Evolutionary conservation across 139 green algal species (phyloP), one percentile per base, ranked within the genome.

Genomic region (Diplosphaera chodatii): DNA sequence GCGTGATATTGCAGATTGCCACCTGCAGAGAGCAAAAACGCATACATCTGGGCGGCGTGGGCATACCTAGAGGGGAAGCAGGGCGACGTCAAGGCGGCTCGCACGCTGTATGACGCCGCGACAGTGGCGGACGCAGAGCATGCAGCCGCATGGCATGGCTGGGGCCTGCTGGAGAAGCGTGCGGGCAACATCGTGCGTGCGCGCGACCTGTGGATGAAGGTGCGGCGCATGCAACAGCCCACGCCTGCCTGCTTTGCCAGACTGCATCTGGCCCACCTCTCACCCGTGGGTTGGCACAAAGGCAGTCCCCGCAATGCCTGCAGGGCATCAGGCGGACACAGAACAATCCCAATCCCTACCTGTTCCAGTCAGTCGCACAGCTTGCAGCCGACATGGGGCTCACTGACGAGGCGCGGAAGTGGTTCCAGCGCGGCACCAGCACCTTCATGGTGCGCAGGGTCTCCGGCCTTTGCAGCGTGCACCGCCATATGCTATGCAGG

Each of bases 141-240:
- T 71, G 91, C 89, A 27, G 92, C 92, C 6, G 91, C 93, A 0
- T 99, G 91, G 89, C 95, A 99, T 80, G 93, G 91, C 64, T 99
- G 95, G 95, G 95, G 93, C 15, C 84, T 95, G 78, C 84, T 99
- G 73, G 95, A 99, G 83, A 91, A 92, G 84, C 66, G 65, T 21
- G 68, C 94, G 72, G 95, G 95, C 32, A 95, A 98, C 77, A 90
- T 90, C 65, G 59, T 83, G 40, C 78, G 81, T 1, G 94, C 94
- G 2, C 70, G 87, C 21, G 87, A 96, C 73, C 75, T 95, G 28
- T 94, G 88, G 86, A 82, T 86, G 66, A 70, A 84, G 84, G 84
- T 74, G 29, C 5, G 62, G 40, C 48, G 32, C 21, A 55, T 20
- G 22, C 5, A 13, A 48, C 8, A n/a, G n/a, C n/a, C n/a, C n/a